These are phyloP conservation scores for Trametes villosa DNA, from an alignment of 768 basidiomycete species.

Conservation along the genomic window DNA sequence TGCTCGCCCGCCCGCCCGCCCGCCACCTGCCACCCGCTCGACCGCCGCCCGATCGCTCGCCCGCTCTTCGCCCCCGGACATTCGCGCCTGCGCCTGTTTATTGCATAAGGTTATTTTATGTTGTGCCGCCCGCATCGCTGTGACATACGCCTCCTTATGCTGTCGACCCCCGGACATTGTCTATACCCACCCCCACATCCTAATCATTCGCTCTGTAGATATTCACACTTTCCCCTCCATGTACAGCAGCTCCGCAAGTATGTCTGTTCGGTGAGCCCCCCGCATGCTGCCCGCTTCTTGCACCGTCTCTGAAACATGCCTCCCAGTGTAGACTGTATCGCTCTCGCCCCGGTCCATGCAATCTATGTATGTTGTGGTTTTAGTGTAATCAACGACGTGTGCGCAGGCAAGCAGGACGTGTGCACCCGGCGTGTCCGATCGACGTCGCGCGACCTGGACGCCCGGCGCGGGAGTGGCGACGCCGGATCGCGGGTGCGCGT, in stretches of 20 bases:
- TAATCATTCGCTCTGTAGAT: constrained; percentile 22
- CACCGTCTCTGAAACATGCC: constrained; percentile 9
- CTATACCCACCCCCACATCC: constrained; percentile 11
- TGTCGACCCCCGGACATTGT: constrained; percentile 17
- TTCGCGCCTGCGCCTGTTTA: constrained; percentile 14
- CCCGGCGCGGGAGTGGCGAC: not conserved
- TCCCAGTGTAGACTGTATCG: constrained; percentile 14
- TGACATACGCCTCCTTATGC: constrained; percentile 24
- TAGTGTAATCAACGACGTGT: constrained; percentile 2
- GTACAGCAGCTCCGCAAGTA: constrained; percentile 9
- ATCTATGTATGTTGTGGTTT: constrained; percentile 15
- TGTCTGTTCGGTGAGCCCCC: constrained; percentile 11
- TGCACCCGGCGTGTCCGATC: too few species aligned
- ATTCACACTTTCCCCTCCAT: constrained; percentile 8
- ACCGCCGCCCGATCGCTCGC: not conserved
- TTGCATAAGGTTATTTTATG: constrained; percentile 25
- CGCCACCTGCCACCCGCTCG: not conserved
- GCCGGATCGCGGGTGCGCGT: not conserved
- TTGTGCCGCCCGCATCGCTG: constrained; percentile 21
- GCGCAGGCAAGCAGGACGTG: not conserved
- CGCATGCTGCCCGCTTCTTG: not conserved
- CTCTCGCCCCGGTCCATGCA: constrained; percentile 5
- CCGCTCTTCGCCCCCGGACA: constrained; percentile 6
- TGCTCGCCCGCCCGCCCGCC: not conserved
- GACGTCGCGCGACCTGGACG: too few species aligned